Evolutionary conservation across 306 rosid genomes (phyloP).

Genomic region (Trifolium subterraneum): DNA sequence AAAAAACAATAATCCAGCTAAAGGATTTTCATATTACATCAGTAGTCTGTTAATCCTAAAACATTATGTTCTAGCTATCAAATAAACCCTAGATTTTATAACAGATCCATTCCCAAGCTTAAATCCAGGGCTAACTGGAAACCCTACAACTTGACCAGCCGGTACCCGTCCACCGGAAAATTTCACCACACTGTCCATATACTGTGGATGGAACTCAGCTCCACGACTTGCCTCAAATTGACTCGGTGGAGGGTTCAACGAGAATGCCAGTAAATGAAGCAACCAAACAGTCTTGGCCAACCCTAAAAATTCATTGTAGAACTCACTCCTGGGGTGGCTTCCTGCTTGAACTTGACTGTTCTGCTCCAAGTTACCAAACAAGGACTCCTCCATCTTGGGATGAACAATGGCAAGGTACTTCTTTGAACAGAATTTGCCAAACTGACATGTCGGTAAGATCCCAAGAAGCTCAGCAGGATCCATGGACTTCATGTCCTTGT

Average conservation of each 20-base stretch:
- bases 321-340: slow-evolving; percentile 81
- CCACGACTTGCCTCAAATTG: slow-evolving; percentile 92
- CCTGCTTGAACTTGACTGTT: slow-evolving; percentile 70
- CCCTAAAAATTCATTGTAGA: slow-evolving; percentile 73
- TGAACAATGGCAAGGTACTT: slow-evolving; percentile 89
- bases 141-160: slow-evolving; percentile 76
- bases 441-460: slow-evolving; percentile 80
- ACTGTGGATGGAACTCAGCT: slow-evolving; percentile 77
- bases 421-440: slow-evolving; percentile 89
- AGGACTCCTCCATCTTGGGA: slow-evolving; percentile 97
- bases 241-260: slow-evolving; percentile 83
- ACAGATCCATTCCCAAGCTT: slow-evolving; percentile 86
- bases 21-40: slow-evolving; percentile 41
- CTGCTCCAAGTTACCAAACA: slow-evolving; percentile 91
- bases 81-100: slow-evolving; percentile 81
- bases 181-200: slow-evolving; percentile 85
- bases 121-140: slow-evolving; percentile 88
- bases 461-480: slow-evolving; percentile 92
- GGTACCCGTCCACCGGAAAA: slow-evolving; percentile 67
- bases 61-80: slow-evolving; percentile 58
- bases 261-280: slow-evolving; percentile 94
- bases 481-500: slow-evolving; percentile 88
- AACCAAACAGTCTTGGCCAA: slow-evolving; percentile 86
- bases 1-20: slow-evolving; percentile 32
- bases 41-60: slow-evolving; percentile 22